Evolutionary conservation across 176 grass and related monocot genomes (phyloP).

Genomic region (Phyllostachys edulis): DNA sequence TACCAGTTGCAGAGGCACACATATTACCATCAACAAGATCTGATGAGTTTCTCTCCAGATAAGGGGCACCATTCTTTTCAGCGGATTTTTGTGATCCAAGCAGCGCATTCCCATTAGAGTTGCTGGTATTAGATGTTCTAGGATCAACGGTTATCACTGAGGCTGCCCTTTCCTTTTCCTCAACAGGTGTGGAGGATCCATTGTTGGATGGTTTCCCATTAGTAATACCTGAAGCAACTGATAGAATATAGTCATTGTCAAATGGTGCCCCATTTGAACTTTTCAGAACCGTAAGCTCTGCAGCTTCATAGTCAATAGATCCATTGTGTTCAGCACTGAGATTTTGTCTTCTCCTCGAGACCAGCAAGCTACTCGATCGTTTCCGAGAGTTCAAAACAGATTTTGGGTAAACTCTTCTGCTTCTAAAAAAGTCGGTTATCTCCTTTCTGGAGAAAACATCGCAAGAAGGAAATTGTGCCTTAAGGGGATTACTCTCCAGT

Average conservation of each 20-base stretch:
- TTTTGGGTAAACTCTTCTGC: constrained; percentile 73
- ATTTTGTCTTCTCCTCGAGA: constrained; percentile 45
- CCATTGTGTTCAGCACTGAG: constrained; percentile 31
- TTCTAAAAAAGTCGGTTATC: constrained; percentile 79
- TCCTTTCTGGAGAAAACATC: constrained; percentile 87
- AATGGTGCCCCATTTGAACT: constrained; percentile 44
- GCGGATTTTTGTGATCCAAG: constrained; percentile 39
- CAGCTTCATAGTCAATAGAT: constrained; percentile 41
- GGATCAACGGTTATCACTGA: constrained; percentile 44
- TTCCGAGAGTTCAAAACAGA: constrained; percentile 56
- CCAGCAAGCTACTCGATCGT: constrained; percentile 31
- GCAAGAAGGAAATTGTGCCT: constrained; percentile 85
- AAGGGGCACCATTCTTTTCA: constrained; percentile 39
- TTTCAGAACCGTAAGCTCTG: constrained; percentile 32
- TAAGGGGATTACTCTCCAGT: constrained; percentile 59
- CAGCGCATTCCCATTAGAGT: constrained; percentile 35
- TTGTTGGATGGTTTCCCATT: constrained; percentile 56
- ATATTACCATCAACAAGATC: constrained; percentile 66
- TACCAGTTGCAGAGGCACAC: constrained; percentile 78
- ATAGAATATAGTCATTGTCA: constrained; percentile 57
- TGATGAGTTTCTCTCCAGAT: constrained; percentile 35
- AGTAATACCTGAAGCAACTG: constrained; percentile 46
- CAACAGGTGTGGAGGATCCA: constrained; percentile 46
- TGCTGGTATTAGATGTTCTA: constrained; percentile 41
- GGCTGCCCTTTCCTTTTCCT: constrained; percentile 28